A percentile compares a stretch with the other conserved stretches of the same genome.
These are phyloP conservation scores for Neofusicoccum sp. DNA, from an alignment of 2,329 filamentous ascomycete species.

Conservation along the genomic window DNA sequence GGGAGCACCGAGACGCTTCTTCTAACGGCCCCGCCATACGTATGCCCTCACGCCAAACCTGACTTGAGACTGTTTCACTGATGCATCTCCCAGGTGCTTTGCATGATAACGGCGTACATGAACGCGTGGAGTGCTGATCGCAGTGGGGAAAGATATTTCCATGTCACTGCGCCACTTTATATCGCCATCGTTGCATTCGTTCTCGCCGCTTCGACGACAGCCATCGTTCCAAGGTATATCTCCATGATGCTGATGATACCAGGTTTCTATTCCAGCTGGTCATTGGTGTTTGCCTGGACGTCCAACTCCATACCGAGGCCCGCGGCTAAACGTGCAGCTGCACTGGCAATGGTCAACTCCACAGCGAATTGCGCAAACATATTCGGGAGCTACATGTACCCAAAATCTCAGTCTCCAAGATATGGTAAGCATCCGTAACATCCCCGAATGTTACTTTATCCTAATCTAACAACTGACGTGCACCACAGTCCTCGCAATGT, in stretches of 20 bases:
- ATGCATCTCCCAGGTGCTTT: not conserved
- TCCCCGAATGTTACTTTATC: no score
- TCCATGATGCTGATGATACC: conserved; percentile 30
- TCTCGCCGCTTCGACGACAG: conserved; percentile 9
- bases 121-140: conserved; percentile 18
- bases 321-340: conserved; percentile 15
- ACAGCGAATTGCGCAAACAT: not conserved
- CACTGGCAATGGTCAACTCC: conserved; percentile 20
- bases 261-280: conserved; percentile 3
- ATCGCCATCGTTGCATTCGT: conserved; percentile 17
- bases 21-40: conserved; percentile 23
- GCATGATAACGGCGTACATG: conserved; percentile 1
- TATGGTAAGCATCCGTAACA: not conserved
- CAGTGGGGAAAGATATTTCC: not conserved
- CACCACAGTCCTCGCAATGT: not conserved
- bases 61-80: not conserved
- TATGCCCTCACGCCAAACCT: conserved; percentile 21
- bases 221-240: conserved; percentile 29
- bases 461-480: no score
- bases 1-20: conserved; percentile 35
- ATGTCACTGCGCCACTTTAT: conserved; percentile 9
- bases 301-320: conserved; percentile 10
- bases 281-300: conserved; percentile 1
- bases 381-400: conserved; percentile 7
- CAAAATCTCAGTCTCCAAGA: not conserved